Evolutionary conservation across 1,284 basidiomycete genomes (phyloP).

Genomic region (Ceratobasidium sp.): DNA sequence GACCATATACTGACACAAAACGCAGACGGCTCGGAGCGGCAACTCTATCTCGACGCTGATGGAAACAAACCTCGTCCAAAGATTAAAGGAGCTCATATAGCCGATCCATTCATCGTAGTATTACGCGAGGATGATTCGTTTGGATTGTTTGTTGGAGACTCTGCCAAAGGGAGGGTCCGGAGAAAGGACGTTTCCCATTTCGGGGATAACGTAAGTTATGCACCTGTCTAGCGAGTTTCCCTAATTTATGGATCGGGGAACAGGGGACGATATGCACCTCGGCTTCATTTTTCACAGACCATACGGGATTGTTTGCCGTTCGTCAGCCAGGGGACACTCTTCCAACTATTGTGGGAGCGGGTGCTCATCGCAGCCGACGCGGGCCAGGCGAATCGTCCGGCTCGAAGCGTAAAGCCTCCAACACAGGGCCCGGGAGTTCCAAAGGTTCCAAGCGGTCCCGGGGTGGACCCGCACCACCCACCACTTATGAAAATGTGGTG

Average conservation of each 20-base stretch:
- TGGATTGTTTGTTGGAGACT: constrained; percentile 80
- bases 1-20: not conserved
- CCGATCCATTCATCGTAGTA: constrained; percentile 83
- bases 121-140: constrained; percentile 81
- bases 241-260: not conserved
- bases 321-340: constrained; percentile 24
- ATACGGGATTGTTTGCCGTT: constrained; percentile 58
- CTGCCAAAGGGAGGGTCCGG: constrained; percentile 60
- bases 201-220: constrained; percentile 22
- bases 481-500: constrained; percentile 68
- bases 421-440: constrained; percentile 7
- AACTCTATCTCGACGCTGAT: constrained; percentile 75
- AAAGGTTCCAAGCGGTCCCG: constrained; percentile 27
- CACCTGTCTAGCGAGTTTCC: not conserved
- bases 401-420: constrained; percentile 33
- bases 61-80: constrained; percentile 72
- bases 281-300: constrained; percentile 79
- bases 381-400: constrained; percentile 5
- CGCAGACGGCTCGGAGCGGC: constrained; percentile 78
- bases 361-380: constrained; percentile 8
- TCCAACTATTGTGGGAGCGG: not conserved
- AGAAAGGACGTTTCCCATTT: constrained; percentile 33
- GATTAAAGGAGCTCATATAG: constrained; percentile 79
- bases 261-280: constrained; percentile 74
- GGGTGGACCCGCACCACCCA: constrained; percentile 49